Evolutionary conservation across 805 yeast genomes (phyloP).

Genomic region (Saccharomycopsis lassenensis): DNA sequence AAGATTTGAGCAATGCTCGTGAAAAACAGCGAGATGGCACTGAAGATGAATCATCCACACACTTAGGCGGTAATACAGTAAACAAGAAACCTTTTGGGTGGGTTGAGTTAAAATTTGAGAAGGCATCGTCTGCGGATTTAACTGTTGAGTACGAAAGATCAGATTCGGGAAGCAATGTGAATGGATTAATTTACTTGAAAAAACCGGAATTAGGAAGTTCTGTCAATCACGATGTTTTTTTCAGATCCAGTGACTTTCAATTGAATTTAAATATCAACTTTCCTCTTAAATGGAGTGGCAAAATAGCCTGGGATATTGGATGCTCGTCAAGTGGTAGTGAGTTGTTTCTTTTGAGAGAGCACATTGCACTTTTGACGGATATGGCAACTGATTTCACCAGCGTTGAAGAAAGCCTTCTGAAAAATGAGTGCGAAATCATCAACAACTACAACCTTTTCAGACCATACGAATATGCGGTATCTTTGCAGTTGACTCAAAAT

Average conservation of each 20-base stretch:
- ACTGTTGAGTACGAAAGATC: conserved; percentile 44
- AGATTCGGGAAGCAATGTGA: conserved; percentile 44
- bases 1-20: conserved; percentile 38
- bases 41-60: too few relatives aligned
- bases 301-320: conserved; percentile 55
- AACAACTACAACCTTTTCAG: conserved; percentile 67
- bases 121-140: conserved; percentile 38
- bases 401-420: conserved; percentile 37
- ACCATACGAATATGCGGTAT: conserved; percentile 52
- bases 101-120: conserved; percentile 61
- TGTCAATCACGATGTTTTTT: conserved; percentile 77
- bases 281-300: conserved; percentile 80
- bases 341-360: conserved; percentile 71
- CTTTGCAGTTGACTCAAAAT: conserved; percentile 43
- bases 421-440: conserved; percentile 17
- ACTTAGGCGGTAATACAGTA: too few relatives aligned
- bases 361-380: conserved; percentile 62
- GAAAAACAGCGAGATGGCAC: too few relatives aligned
- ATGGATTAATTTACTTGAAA: conserved; percentile 33
- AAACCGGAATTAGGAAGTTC: conserved; percentile 65
- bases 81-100: conserved; percentile 74
- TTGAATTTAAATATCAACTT: conserved; percentile 48
- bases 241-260: conserved; percentile 47
- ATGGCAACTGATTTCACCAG: conserved; percentile 64
- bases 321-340: conserved; percentile 41